A percentile compares a stretch with the other conserved stretches of the same genome.
Conservation (phyloP, 176 grass and related monocot species). For the Ampelocalamus luodianensis region DNA sequence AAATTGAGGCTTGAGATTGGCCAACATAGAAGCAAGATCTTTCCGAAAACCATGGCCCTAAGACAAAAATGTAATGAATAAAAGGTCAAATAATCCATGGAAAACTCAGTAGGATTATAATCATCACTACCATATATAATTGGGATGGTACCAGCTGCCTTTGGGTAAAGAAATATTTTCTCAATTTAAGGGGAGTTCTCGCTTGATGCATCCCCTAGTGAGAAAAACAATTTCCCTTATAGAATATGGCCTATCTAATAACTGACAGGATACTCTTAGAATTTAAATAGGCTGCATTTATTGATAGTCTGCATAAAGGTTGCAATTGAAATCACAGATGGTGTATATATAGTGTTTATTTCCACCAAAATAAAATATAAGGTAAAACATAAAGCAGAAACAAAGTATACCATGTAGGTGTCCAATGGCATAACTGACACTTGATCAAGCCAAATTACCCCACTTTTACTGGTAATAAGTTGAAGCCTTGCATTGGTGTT, state of each 20-base stretch:
- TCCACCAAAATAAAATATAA: neutral
- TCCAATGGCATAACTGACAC: constrained; percentile 84
- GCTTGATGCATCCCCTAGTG: too few species aligned
- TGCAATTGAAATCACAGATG: too few species aligned
- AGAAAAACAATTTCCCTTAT: too few species aligned
- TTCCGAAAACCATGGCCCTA: constrained; percentile 90
- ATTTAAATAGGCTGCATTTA: too few species aligned
- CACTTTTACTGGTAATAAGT: constrained; percentile 72
- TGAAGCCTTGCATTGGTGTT: constrained; percentile 80
- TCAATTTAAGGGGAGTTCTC: neutral
- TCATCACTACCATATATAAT: neutral
- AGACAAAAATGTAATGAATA: constrained; percentile 21
- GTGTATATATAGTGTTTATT: neutral
- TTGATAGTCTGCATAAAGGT: too few species aligned
- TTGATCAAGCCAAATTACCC: constrained; percentile 89
- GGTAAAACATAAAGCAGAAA: neutral
- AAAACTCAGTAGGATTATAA: neutral
- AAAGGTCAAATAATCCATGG: neutral
- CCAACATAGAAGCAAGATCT: constrained; percentile 85
- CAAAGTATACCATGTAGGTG: constrained; percentile 76
- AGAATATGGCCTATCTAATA: too few species aligned
- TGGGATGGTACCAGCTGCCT: too few species aligned
- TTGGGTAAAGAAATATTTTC: too few species aligned
- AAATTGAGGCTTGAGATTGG: constrained; percentile 76
- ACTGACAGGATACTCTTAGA: too few species aligned